These are phyloP conservation scores for Hypoxylon sp. DNA, from an alignment of 2,329 filamentous ascomycete species.

Conservation along the genomic window DNA sequence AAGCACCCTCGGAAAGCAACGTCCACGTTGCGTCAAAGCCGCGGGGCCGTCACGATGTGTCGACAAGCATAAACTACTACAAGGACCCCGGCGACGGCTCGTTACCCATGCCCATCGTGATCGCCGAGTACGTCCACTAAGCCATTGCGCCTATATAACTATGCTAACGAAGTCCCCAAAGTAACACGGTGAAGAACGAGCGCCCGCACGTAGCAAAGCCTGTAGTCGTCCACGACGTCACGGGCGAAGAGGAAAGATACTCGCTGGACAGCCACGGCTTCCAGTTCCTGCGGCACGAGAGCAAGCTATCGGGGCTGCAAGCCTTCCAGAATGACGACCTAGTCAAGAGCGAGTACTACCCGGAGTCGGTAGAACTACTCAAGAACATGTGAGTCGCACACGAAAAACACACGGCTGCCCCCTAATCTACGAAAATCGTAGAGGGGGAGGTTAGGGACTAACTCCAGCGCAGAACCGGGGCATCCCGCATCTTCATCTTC, in stretches of 20 bases:
- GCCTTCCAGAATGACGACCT: conserved; percentile 64
- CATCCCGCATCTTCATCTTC: conserved; percentile 73
- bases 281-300: conserved; percentile 52
- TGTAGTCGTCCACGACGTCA: conserved; percentile 57
- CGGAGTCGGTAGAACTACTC: conserved; percentile 75
- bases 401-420: no score
- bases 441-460: no score
- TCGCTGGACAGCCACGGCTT: conserved; percentile 58
- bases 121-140: conserved; percentile 43
- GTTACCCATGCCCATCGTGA: conserved; percentile 45
- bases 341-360: conserved; percentile 75
- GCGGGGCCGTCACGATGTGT: conserved; percentile 36
- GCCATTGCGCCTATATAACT: background rate
- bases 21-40: background rate
- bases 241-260: conserved; percentile 55
- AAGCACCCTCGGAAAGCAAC: conserved; percentile 1
- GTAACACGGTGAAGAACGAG: conserved; percentile 50
- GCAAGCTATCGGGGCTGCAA: conserved; percentile 48
- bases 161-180: conserved; percentile 19
- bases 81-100: conserved; percentile 48
- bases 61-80: conserved; percentile 48
- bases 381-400: conserved; percentile 63
- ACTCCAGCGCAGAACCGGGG: conserved; percentile 73
- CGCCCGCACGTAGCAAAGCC: conserved; percentile 60
- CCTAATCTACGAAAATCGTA: no score